Percentiles rank a stretch among this genome's conserved stretches.
phyloP scores from a whole-genome alignment of 495 filamentous ascomycete species.

The Aspergillus wentii region DNA sequence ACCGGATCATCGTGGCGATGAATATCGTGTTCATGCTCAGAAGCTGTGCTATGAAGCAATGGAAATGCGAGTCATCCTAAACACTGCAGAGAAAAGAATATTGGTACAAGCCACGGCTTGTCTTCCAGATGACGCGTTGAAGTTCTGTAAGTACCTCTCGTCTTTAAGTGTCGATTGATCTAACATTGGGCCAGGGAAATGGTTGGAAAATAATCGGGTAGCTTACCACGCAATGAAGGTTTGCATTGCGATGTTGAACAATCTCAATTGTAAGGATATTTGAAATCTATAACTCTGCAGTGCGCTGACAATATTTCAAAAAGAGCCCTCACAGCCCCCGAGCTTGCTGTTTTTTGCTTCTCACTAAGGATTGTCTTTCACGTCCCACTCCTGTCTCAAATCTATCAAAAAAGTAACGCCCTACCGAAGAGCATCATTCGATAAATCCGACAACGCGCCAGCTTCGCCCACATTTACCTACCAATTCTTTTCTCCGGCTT shows the following conservation, averaged over 20 bases:
- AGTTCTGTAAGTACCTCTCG: slow-evolving; percentile 6
- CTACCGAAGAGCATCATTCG: too few relatives aligned
- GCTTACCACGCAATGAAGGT: slow-evolving; percentile 1
- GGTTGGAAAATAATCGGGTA: background rate
- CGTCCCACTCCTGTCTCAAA: too few relatives aligned
- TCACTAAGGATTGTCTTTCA: too few relatives aligned
- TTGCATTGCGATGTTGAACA: background rate
- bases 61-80: background rate
- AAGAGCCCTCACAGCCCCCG: too few relatives aligned
- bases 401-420: too few relatives aligned
- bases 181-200: slow-evolving; percentile 1
- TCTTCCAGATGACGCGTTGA: background rate
- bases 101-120: background rate
- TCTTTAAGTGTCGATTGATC: background rate
- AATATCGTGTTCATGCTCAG: slow-evolving; percentile 3
- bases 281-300: too few relatives aligned
- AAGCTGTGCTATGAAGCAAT: slow-evolving; percentile 3
- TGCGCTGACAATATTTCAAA: too few relatives aligned
- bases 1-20: background rate
- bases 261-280: background rate
- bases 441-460: too few relatives aligned
- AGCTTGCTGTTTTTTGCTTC: too few relatives aligned
- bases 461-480: too few relatives aligned
- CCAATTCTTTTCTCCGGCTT: too few relatives aligned
- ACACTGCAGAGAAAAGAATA: slow-evolving; percentile 1